Conservation (phyloP, 1,284 basidiomycete species). For the Sphaerobolus stellatus region DNA sequence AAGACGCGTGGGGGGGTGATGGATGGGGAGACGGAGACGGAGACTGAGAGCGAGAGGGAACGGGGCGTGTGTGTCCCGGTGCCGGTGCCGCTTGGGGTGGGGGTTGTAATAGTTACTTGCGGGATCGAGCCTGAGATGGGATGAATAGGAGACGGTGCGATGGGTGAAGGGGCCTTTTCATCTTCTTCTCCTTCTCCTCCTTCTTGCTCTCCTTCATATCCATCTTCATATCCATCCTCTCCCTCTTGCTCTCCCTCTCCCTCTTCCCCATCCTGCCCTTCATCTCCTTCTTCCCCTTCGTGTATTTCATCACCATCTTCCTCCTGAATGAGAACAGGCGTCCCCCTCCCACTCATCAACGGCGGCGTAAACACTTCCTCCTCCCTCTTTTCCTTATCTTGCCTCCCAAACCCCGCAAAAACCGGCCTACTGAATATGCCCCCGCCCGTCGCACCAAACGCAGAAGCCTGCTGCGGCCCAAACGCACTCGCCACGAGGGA, state of each 20-base stretch:
- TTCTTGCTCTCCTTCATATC: slow-evolving; percentile 23
- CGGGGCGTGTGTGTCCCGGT: not conserved
- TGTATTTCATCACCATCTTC: slow-evolving; percentile 20
- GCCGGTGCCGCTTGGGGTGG: not conserved
- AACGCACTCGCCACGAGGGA: too few species aligned
- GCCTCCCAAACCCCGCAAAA: not conserved
- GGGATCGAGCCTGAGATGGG: too few species aligned
- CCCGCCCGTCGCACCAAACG: too few species aligned
- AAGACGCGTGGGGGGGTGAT: not conserved
- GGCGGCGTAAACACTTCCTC: slow-evolving; percentile 19
- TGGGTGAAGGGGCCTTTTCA: too few species aligned
- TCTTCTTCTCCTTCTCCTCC: slow-evolving; percentile 24
- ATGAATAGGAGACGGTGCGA: too few species aligned
- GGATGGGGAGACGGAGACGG: not conserved
- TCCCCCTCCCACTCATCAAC: slow-evolving; percentile 18
- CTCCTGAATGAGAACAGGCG: too few species aligned
- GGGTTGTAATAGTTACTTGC: too few species aligned
- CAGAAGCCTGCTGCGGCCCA: too few species aligned
- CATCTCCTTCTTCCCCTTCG: slow-evolving; percentile 20
- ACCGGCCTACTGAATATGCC: too few species aligned
- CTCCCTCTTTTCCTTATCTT: slow-evolving; percentile 11
- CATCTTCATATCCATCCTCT: slow-evolving; percentile 18
- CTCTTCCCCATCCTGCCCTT: slow-evolving; percentile 19
- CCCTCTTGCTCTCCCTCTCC: slow-evolving; percentile 10
- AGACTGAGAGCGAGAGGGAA: not conserved